These are phyloP conservation scores for Mallotus repandus DNA, from an alignment of 441 rosid genomes.

Conservation along the genomic window DNA sequence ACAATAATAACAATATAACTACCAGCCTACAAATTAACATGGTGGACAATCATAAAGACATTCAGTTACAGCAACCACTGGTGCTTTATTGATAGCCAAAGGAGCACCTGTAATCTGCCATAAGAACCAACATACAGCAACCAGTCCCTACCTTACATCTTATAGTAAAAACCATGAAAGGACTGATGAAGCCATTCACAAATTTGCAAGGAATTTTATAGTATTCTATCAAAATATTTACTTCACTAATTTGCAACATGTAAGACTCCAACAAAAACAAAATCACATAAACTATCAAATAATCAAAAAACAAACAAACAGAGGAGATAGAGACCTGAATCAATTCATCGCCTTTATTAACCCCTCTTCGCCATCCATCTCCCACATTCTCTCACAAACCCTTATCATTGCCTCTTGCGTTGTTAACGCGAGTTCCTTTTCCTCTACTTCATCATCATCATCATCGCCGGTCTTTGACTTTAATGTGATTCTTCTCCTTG, in stretches of 20 bases:
- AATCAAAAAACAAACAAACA: background rate
- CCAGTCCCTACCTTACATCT: background rate
- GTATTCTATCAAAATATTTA: background rate
- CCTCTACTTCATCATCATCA: conserved; percentile 26
- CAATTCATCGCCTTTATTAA: conserved; percentile 39
- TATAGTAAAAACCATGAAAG: background rate
- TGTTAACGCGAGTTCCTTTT: conserved; percentile 41
- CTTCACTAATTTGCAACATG: background rate
- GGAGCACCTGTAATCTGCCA: conserved; percentile 51
- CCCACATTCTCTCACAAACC: conserved; percentile 69
- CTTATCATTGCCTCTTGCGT: conserved; percentile 54
- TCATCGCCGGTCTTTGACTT: background rate
- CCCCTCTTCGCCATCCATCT: too few relatives aligned
- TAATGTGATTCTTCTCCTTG: conserved; percentile 35
- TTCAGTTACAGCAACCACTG: conserved; percentile 46
- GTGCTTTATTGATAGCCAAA: conserved; percentile 62
- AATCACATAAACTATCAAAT: background rate
- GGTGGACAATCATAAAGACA: conserved; percentile 44
- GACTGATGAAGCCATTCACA: background rate
- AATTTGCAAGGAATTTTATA: background rate
- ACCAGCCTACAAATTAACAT: background rate
- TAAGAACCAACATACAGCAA: conserved; percentile 6
- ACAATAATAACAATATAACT: too few relatives aligned
- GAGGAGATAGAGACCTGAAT: conserved; percentile 47
- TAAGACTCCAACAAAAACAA: background rate